Evolutionary conservation across 1,139 yeast species (phyloP).

Genomic region (Komagataea norvegica): DNA sequence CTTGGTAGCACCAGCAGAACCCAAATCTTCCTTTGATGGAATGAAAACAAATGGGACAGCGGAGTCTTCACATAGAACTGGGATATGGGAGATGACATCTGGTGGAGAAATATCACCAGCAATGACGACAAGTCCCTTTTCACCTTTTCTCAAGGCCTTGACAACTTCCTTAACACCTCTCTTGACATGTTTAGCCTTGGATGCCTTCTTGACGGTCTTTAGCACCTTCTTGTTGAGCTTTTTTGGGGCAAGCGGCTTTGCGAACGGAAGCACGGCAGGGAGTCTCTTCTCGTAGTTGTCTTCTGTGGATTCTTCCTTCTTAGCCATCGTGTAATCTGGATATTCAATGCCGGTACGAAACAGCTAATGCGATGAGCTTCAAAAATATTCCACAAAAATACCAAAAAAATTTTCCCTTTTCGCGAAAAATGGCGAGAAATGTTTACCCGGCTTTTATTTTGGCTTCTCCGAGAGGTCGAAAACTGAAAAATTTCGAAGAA

Average conservation of each 20-base stretch:
- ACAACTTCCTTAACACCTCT: constrained; percentile 99
- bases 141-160: constrained; percentile 95
- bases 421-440: constrained; percentile 1
- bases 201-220: constrained; percentile 94
- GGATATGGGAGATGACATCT: constrained; percentile 95
- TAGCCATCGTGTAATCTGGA: constrained; percentile 40
- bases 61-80: constrained; percentile 93
- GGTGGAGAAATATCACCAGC: constrained; percentile 98
- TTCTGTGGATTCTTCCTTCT: constrained; percentile 43
- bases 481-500: constrained; percentile 5
- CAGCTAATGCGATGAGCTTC: constrained; percentile 3
- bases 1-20: constrained; percentile 98
- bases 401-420: not conserved
- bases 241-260: constrained; percentile 93
- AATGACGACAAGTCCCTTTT: constrained; percentile 90
- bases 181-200: constrained; percentile 96
- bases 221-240: constrained; percentile 92
- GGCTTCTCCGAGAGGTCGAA: not conserved
- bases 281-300: constrained; percentile 91
- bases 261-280: constrained; percentile 88
- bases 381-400: not conserved
- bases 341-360: not conserved
- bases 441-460: constrained; percentile 1
- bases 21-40: constrained; percentile 96
- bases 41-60: constrained; percentile 87